phyloP scores from a whole-genome alignment of 2,329 filamentous ascomycete genomes.

The Dactylonectria estremocensis region DNA sequence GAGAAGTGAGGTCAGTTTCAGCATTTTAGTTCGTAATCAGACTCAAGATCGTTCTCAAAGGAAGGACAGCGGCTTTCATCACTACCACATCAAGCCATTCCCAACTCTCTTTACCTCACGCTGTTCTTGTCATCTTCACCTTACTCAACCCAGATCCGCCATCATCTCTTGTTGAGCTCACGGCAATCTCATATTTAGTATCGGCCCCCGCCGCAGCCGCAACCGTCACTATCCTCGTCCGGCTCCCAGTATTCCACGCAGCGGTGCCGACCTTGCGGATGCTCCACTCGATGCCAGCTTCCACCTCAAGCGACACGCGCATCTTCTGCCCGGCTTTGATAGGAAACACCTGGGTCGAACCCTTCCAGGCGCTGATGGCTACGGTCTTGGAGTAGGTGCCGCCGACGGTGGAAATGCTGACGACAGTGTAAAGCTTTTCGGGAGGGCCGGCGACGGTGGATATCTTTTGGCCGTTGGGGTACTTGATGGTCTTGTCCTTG shows the following conservation, averaged over 20 bases:
- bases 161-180: conserved; percentile 33
- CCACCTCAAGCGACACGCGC: conserved; percentile 21
- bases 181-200: conserved; percentile 29
- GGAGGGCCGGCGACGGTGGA: conserved; percentile 17
- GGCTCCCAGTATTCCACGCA: conserved; percentile 24
- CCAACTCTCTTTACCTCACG: not conserved
- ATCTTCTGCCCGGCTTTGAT: conserved; percentile 29
- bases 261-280: conserved; percentile 28
- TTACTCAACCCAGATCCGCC: conserved; percentile 26
- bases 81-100: not conserved
- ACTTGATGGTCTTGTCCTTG: conserved; percentile 33
- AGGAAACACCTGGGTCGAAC: conserved; percentile 19
- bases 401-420: conserved; percentile 17
- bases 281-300: conserved; percentile 32
- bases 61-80: not conserved
- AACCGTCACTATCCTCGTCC: conserved; percentile 18
- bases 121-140: conserved; percentile 31
- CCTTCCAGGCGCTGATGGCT: conserved; percentile 27
- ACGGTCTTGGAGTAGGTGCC: conserved; percentile 18
- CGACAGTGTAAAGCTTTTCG: not conserved
- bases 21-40: not conserved
- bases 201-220: conserved; percentile 16
- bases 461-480: conserved; percentile 33
- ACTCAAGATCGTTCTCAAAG: too few species aligned
- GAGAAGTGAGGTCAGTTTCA: too few species aligned